Conservation (phyloP, 1,284 basidiomycete genomes). For the Chiua sp. region DNA sequence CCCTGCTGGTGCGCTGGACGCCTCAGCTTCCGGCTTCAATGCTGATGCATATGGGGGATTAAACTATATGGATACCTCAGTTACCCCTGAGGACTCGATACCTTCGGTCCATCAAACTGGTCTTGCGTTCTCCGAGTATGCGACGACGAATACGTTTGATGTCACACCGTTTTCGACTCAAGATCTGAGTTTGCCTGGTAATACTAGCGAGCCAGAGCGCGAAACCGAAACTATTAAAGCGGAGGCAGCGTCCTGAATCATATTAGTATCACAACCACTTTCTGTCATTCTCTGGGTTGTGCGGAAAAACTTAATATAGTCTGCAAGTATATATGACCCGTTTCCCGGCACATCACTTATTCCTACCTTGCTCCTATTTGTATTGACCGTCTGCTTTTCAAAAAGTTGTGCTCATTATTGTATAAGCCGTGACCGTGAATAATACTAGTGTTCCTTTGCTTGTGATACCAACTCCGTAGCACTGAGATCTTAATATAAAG, state of each 20-base stretch:
- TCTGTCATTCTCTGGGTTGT: constrained; percentile 32
- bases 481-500: constrained; percentile 21
- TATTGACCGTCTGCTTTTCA: constrained; percentile 36
- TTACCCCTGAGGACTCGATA: constrained; percentile 63
- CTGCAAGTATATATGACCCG: constrained; percentile 40
- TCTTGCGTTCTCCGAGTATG: constrained; percentile 71
- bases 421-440: constrained; percentile 36
- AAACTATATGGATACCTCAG: constrained; percentile 75
- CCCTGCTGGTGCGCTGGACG: constrained; percentile 64
- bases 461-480: constrained; percentile 16
- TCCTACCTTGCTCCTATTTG: constrained; percentile 44
- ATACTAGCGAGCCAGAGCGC: constrained; percentile 58
- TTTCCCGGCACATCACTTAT: constrained; percentile 38
- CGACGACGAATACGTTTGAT: constrained; percentile 66
- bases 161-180: constrained; percentile 66
- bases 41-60: constrained; percentile 70
- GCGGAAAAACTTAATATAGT: constrained; percentile 39
- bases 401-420: constrained; percentile 38
- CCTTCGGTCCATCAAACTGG: constrained; percentile 58
- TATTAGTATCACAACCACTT: constrained; percentile 22
- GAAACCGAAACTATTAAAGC: constrained; percentile 53
- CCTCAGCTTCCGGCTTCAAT: constrained; percentile 61
- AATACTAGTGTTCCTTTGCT: constrained; percentile 32
- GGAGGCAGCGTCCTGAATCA: constrained; percentile 42
- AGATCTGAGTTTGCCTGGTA: constrained; percentile 65